phyloP scores from a whole-genome alignment of 2,329 filamentous ascomycete species.

The Epichloe uncinata region DNA sequence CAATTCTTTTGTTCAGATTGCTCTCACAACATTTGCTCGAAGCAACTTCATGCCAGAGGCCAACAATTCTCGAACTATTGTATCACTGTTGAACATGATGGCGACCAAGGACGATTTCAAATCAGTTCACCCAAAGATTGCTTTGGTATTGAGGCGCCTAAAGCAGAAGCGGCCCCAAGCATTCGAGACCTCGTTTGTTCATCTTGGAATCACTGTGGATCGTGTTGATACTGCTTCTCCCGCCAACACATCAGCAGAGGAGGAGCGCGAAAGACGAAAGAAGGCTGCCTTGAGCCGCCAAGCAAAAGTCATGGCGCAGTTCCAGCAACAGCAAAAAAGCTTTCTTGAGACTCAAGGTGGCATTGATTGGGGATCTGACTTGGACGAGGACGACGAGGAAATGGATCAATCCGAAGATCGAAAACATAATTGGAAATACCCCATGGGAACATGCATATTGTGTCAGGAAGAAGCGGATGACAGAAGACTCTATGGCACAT shows the following conservation, averaged over 20 bases:
- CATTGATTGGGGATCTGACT: slow-evolving; percentile 71
- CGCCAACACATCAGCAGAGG: slow-evolving; percentile 52
- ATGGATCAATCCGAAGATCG: slow-evolving; percentile 46
- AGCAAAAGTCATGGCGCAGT: slow-evolving; percentile 91
- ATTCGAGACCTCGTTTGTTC: slow-evolving; percentile 55
- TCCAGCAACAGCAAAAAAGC: slow-evolving; percentile 92
- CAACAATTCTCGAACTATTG: slow-evolving; percentile 46
- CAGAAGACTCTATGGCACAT: slow-evolving; percentile 78
- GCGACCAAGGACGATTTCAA: slow-evolving; percentile 62
- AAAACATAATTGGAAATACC: slow-evolving; percentile 67
- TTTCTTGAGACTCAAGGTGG: slow-evolving; percentile 83
- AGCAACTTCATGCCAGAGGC: slow-evolving; percentile 47
- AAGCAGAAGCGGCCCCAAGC: slow-evolving; percentile 65
- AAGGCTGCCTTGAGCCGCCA: slow-evolving; percentile 80
- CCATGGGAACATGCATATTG: slow-evolving; percentile 82
- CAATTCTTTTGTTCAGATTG: slow-evolving; percentile 59
- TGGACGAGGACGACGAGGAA: slow-evolving; percentile 59
- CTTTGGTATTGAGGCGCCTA: slow-evolving; percentile 70
- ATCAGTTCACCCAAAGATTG: slow-evolving; percentile 72
- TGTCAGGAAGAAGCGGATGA: slow-evolving; percentile 96
- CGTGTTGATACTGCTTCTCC: slow-evolving; percentile 72
- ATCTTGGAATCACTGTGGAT: slow-evolving; percentile 56
- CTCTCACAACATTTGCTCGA: slow-evolving; percentile 50
- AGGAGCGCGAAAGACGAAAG: slow-evolving; percentile 75
- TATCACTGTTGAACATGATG: slow-evolving; percentile 48